phyloP scores from a whole-genome alignment of 106 monocot species.

The Ottelia alismoides region DNA sequence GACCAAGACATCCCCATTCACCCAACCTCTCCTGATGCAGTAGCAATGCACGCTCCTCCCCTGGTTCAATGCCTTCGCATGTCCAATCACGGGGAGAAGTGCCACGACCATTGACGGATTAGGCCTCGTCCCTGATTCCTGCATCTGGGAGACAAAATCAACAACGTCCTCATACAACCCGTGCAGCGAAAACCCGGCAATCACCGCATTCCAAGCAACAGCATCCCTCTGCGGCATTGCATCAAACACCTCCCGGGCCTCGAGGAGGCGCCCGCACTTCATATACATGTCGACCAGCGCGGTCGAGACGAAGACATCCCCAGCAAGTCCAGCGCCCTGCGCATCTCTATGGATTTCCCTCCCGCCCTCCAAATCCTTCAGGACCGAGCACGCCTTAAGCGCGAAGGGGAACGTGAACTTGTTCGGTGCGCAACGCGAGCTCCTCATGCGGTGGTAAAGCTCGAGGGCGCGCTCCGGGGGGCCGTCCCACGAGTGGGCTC shows the following conservation, averaged over 20 bases:
- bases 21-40: slow-evolving; percentile 43
- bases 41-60: slow-evolving; percentile 74
- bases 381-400: slow-evolving; percentile 69
- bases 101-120: slow-evolving; percentile 70
- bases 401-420: slow-evolving; percentile 86
- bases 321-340: slow-evolving; percentile 28
- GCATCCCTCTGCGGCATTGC: slow-evolving; percentile 42
- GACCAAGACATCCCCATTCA: slow-evolving; percentile 40
- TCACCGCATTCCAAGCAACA: slow-evolving; percentile 82
- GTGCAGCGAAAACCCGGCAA: slow-evolving; percentile 58
- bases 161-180: slow-evolving; percentile 36
- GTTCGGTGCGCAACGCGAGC: slow-evolving; percentile 31
- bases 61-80: slow-evolving; percentile 34
- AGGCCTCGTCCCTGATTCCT: slow-evolving; percentile 21
- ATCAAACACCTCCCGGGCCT: slow-evolving; percentile 27
- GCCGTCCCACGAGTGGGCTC: slow-evolving; percentile 51
- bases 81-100: slow-evolving; percentile 69
- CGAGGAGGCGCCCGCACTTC: slow-evolving; percentile 54
- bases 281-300: slow-evolving; percentile 67
- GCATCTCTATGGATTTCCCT: slow-evolving; percentile 43
- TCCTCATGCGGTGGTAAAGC: slow-evolving; percentile 35
- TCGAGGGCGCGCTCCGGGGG: slow-evolving; percentile 29
- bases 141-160: slow-evolving; percentile 48
- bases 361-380: slow-evolving; percentile 42
- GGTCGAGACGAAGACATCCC: slow-evolving; percentile 46